Evolutionary conservation across 1,139 yeast genomes (phyloP), one percentile per base, ranked within the genome.

Genomic region (Suhomyces panamericanus): DNA sequence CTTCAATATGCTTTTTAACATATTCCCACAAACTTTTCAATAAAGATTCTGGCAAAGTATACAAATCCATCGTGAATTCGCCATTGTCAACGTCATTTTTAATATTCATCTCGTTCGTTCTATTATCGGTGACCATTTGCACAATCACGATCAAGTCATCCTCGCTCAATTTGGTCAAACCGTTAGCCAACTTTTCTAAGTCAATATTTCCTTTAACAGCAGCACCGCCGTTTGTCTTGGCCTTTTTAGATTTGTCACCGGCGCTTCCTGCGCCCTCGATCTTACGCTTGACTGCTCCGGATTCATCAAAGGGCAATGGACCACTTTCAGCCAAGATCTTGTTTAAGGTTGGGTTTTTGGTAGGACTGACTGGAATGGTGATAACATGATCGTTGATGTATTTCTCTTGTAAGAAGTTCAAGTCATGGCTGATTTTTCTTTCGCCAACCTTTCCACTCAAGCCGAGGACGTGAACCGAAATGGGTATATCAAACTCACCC

Each of bases 81-180:
- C 99, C 99, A 59, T 89, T 95, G 52, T 91, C 98, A 42, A 88
- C 91, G 62, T 93, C 96, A 67, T 93, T 93, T 64, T 91, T 90
- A 59, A 93, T 87, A 67, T 87, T 90, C 96, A 93, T 93, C 47
- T 93, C 98, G 39, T 88, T 84, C 14, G 98, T 90, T 66, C 89
- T 83, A 69, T 93, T 93, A 66, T 93, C 98, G 43, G 96, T 90
- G 32, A 93, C 95, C 97, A 93, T 91, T 67, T 93, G 98, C 43
- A 93, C 98, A 42, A 93, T 95, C 32, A 91, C 95, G 47, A 93
- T 81, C 58, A 93, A 76, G 64, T 93, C 98, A 63, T 93, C 98
- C 66, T 93, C 99, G 49, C 77, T 84, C 50, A 93, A 76, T 66
- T 88, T 87, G 47, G 96, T 88, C 57, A 93, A 77, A 3, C 95